Conservation (phyloP, 2,329 filamentous ascomycete genomes). For the Alternaria incomplexa region DNA sequence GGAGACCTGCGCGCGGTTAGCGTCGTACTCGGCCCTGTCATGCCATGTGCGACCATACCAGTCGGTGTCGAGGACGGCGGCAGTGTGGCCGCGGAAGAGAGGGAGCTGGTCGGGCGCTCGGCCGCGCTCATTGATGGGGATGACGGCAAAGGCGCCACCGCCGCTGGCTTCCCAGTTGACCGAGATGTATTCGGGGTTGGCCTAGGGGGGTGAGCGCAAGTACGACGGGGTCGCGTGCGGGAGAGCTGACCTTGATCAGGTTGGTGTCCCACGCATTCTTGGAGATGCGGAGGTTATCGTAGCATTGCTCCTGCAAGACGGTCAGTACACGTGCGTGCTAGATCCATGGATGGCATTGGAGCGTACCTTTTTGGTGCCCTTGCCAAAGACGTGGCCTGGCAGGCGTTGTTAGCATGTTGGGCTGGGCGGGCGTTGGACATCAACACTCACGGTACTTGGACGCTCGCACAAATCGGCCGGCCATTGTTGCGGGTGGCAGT, state of each 20-base stretch:
- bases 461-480: constrained; percentile 74
- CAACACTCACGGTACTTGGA: constrained; percentile 70
- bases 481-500: constrained; percentile 56
- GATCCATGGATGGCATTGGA: background rate
- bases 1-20: constrained; percentile 71
- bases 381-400: constrained; percentile 96
- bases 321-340: constrained; percentile 16
- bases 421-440: constrained; percentile 29
- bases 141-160: constrained; percentile 94
- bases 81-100: constrained; percentile 94
- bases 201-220: constrained; percentile 60
- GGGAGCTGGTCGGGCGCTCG: constrained; percentile 92
- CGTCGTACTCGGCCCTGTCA: background rate
- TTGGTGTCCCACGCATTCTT: constrained; percentile 99
- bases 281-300: constrained; percentile 96
- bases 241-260: constrained; percentile 80
- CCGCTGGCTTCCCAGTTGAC: constrained; percentile 99
- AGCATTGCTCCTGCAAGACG: constrained; percentile 78
- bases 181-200: constrained; percentile 91
- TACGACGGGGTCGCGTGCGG: constrained; percentile 36
- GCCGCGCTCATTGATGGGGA: constrained; percentile 86
- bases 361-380: constrained; percentile 80
- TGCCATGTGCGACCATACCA: constrained; percentile 63
- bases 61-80: constrained; percentile 94
- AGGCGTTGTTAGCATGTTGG: constrained; percentile 28